phyloP scores from a whole-genome alignment of 1,284 basidiomycete genomes.

The Leucoagaricus sp. region DNA sequence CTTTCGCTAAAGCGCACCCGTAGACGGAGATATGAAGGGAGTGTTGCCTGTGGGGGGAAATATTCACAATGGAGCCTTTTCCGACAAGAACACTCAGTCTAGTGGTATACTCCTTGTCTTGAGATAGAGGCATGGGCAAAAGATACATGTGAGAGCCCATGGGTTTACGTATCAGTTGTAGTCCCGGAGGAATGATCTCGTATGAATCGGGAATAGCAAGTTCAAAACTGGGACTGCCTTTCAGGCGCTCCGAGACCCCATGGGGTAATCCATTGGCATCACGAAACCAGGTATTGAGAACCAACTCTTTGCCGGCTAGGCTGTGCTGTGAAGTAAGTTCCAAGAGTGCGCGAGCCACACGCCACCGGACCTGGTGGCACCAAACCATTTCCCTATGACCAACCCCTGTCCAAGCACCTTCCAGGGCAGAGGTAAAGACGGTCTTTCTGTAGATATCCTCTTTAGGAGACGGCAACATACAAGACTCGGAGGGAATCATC shows the following conservation, averaged over 20 bases:
- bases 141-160: slow-evolving; percentile 45
- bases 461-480: slow-evolving; percentile 56
- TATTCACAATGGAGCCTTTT: slow-evolving; percentile 50
- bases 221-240: background rate
- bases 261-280: slow-evolving; percentile 53
- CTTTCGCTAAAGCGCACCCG: slow-evolving; percentile 34
- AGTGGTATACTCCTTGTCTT: slow-evolving; percentile 15
- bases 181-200: slow-evolving; percentile 3
- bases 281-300: slow-evolving; percentile 66
- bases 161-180: slow-evolving; percentile 33
- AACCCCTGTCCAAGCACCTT: slow-evolving; percentile 92
- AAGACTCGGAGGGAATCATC: slow-evolving; percentile 92
- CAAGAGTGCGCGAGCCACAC: slow-evolving; percentile 78
- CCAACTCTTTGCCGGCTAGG: slow-evolving; percentile 29
- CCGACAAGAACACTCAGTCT: slow-evolving; percentile 61
- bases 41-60: slow-evolving; percentile 48
- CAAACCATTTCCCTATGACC: slow-evolving; percentile 98
- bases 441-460: slow-evolving; percentile 58
- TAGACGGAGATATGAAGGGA: slow-evolving; percentile 47
- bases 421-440: slow-evolving; percentile 84
- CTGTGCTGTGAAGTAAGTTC: slow-evolving; percentile 53
- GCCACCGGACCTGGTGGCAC: slow-evolving; percentile 96
- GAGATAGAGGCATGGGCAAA: slow-evolving; percentile 41
- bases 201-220: slow-evolving; percentile 5
- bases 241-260: slow-evolving; percentile 1